Conservation (phyloP, 164 flowering plant species). For the Macadamia tetraphylla region DNA sequence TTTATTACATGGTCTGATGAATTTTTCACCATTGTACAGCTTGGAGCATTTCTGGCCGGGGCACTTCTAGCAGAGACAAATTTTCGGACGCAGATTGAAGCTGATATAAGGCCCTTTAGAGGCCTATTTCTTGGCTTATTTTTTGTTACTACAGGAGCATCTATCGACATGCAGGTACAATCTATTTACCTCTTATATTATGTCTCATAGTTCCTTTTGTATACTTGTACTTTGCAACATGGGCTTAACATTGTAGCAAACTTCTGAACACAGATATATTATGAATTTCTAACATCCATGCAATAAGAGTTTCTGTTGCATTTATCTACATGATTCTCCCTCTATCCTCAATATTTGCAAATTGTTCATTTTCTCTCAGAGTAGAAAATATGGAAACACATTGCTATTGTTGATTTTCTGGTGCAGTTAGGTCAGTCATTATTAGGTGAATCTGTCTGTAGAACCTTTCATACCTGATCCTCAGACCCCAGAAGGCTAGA, state of each 20-base stretch:
- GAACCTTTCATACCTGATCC: too few species aligned
- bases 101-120: slow-evolving; percentile 95
- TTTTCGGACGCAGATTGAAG: slow-evolving; percentile 97
- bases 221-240: too few species aligned
- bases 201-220: neutral
- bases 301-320: too few species aligned
- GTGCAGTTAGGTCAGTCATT: neutral
- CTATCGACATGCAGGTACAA: slow-evolving; percentile 83
- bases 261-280: too few species aligned
- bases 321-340: too few species aligned
- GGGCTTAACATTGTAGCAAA: too few species aligned
- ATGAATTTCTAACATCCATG: too few species aligned
- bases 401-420: neutral
- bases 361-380: too few species aligned
- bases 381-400: neutral
- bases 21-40: slow-evolving; percentile 44
- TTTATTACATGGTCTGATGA: neutral
- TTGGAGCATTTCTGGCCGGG: slow-evolving; percentile 98
- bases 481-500: too few species aligned
- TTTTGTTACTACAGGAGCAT: slow-evolving; percentile 96
- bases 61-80: slow-evolving; percentile 96
- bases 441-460: too few species aligned
- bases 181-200: neutral
- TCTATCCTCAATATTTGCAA: too few species aligned
- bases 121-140: slow-evolving; percentile 95